Evolutionary conservation across 2,329 filamentous ascomycete genomes (phyloP).

Genomic region (Aspergillus sp.): DNA sequence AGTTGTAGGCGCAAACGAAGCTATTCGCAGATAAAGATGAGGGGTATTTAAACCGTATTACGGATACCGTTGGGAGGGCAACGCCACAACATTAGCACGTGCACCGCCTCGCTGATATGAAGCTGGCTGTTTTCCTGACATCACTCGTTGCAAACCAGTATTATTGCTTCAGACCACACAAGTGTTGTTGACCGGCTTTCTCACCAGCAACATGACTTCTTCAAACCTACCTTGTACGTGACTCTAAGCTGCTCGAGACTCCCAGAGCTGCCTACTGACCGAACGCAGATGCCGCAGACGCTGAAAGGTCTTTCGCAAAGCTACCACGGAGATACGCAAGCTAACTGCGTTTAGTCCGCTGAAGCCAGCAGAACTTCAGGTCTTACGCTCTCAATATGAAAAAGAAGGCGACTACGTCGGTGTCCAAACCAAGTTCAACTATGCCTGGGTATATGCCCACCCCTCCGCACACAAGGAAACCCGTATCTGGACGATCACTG

Average conservation of each 20-base stretch:
- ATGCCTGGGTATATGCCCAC: constrained; percentile 82
- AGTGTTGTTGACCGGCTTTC: background rate
- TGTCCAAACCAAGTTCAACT: constrained; percentile 99
- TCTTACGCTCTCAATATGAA: constrained; percentile 91
- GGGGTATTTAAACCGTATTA: constrained; percentile 14
- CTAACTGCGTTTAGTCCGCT: constrained; percentile 66
- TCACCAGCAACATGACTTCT: constrained; percentile 37
- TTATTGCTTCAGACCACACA: background rate
- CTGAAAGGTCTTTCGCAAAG: constrained; percentile 71
- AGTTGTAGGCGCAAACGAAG: background rate
- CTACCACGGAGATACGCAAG: constrained; percentile 16
- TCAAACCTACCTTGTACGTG: constrained; percentile 57
- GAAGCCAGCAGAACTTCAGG: constrained; percentile 88
- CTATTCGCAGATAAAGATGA: constrained; percentile 8
- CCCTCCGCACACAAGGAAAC: background rate
- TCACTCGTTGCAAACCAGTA: constrained; percentile 8
- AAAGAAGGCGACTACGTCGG: constrained; percentile 97
- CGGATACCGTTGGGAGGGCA: constrained; percentile 42
- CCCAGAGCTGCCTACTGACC: constrained; percentile 15
- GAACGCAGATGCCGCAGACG: constrained; percentile 86
- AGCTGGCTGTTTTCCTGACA: constrained; percentile 11
- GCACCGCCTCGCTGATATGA: constrained; percentile 19
- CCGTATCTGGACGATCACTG: background rate
- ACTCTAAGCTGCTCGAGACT: background rate
- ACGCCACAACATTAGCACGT: constrained; percentile 39